Conservation (phyloP, 202 grass and related monocot species). For the Setaria italica region DNA sequence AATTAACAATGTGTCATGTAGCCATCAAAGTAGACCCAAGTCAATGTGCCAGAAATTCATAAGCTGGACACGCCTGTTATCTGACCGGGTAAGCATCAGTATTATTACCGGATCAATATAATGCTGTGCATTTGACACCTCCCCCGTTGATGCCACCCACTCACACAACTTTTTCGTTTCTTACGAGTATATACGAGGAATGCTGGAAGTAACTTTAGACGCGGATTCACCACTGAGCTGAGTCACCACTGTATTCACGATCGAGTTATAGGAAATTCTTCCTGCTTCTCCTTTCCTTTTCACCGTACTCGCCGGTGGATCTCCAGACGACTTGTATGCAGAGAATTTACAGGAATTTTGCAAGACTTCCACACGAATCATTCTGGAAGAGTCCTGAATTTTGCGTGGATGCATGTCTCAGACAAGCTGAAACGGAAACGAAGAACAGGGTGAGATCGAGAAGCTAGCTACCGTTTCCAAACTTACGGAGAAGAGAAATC, state of each 20-base stretch:
- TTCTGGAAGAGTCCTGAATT: not conserved
- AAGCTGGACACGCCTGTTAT: not conserved
- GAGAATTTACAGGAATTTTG: not conserved
- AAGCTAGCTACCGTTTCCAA: not conserved
- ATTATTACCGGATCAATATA: not conserved
- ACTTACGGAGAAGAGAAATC: not conserved
- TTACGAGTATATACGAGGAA: not conserved
- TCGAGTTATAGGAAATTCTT: too few relatives aligned
- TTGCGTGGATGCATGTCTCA: not conserved
- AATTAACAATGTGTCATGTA: not conserved
- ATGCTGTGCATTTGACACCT: not conserved
- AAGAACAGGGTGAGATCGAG: too few relatives aligned
- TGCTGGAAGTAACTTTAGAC: not conserved
- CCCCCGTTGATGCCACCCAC: not conserved
- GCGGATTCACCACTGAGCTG: not conserved
- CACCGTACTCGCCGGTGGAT: not conserved
- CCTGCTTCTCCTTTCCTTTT: not conserved
- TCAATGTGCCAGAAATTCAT: slow-evolving; percentile 15
- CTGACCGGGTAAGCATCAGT: slow-evolving; percentile 14
- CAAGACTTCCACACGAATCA: not conserved
- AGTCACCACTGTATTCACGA: not conserved
- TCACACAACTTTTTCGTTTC: not conserved
- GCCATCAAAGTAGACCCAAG: slow-evolving; percentile 33
- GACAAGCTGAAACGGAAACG: not conserved
- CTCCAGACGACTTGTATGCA: not conserved